phyloP scores from a whole-genome alignment of 495 filamentous ascomycete species.

The Aspergillus bridgeri region DNA sequence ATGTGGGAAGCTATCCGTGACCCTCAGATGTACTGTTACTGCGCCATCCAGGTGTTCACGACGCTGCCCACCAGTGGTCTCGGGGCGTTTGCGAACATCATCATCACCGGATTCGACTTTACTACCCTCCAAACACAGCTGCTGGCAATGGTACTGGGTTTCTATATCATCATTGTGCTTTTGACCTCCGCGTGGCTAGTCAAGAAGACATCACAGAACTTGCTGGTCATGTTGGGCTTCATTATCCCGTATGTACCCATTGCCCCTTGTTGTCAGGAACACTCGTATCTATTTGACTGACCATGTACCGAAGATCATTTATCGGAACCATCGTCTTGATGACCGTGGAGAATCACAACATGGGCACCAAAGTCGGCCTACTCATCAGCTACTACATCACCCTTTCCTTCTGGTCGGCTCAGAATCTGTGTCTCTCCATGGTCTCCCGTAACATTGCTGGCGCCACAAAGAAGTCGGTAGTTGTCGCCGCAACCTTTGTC shows the following conservation, averaged over 20 bases:
- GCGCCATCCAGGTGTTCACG: constrained; percentile 58
- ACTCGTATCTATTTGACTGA: background rate
- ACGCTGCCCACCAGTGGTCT: constrained; percentile 66
- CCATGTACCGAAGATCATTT: constrained; percentile 31
- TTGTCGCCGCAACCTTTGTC: constrained; percentile 44
- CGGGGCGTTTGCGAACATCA: constrained; percentile 64
- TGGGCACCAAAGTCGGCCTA: constrained; percentile 47
- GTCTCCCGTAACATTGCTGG: constrained; percentile 65
- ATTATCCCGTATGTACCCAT: constrained; percentile 54
- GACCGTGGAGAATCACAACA: constrained; percentile 52
- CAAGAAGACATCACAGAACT: constrained; percentile 59
- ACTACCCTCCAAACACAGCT: constrained; percentile 41
- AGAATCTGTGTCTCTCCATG: constrained; percentile 56
- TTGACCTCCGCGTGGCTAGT: constrained; percentile 61
- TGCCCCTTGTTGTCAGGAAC: background rate
- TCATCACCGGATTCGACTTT: constrained; percentile 45
- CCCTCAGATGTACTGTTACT: constrained; percentile 45
- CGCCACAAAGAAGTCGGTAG: constrained; percentile 62
- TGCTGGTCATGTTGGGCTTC: constrained; percentile 60
- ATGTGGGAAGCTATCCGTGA: constrained; percentile 43
- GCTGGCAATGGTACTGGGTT: constrained; percentile 65
- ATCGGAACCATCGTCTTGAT: constrained; percentile 63
- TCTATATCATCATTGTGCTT: constrained; percentile 66
- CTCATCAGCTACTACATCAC: constrained; percentile 62
- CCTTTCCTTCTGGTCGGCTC: constrained; percentile 54